phyloP scores from a whole-genome alignment of 2,329 filamentous ascomycete genomes.

The Monilinia polystroma region DNA sequence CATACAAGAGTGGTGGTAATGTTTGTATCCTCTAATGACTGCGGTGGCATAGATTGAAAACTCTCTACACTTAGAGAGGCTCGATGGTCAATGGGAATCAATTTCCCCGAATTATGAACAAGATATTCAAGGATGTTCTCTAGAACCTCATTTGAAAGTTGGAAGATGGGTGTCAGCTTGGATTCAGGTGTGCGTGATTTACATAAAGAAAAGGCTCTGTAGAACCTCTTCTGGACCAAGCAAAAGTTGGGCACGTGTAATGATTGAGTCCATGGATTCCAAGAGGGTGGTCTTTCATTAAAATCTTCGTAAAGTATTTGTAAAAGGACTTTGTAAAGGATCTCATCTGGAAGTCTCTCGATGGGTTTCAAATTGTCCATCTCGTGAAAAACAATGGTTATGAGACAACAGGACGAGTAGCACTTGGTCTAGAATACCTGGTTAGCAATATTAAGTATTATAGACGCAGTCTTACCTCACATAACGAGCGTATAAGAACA shows the following conservation, averaged over 20 bases:
- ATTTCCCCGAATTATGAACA: constrained; percentile 49
- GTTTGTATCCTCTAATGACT: constrained; percentile 25
- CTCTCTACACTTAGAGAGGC: constrained; percentile 53
- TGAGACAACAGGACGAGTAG: background rate
- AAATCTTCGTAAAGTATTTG: constrained; percentile 21
- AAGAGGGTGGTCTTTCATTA: constrained; percentile 1
- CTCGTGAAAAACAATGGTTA: background rate
- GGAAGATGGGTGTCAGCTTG: constrained; percentile 28
- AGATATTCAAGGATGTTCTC: constrained; percentile 42
- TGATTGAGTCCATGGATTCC: constrained; percentile 18
- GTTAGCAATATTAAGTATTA: constrained; percentile 5
- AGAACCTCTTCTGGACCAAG: constrained; percentile 21
- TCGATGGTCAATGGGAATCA: constrained; percentile 50
- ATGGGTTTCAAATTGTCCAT: constrained; percentile 21
- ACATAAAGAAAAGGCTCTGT: constrained; percentile 21
- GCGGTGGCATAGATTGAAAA: constrained; percentile 45
- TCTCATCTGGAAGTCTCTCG: constrained; percentile 22
- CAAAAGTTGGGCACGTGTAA: constrained; percentile 22
- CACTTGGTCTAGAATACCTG: constrained; percentile 11
- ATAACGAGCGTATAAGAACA: constrained; percentile 7
- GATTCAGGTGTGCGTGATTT: constrained; percentile 9
- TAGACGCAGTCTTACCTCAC: constrained; percentile 12
- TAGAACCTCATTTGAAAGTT: constrained; percentile 24
- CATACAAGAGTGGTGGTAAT: constrained; percentile 46
- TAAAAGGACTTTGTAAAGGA: constrained; percentile 24